phyloP scores from a whole-genome alignment of 106 monocot species.

The Dendrobium huoshanense region DNA sequence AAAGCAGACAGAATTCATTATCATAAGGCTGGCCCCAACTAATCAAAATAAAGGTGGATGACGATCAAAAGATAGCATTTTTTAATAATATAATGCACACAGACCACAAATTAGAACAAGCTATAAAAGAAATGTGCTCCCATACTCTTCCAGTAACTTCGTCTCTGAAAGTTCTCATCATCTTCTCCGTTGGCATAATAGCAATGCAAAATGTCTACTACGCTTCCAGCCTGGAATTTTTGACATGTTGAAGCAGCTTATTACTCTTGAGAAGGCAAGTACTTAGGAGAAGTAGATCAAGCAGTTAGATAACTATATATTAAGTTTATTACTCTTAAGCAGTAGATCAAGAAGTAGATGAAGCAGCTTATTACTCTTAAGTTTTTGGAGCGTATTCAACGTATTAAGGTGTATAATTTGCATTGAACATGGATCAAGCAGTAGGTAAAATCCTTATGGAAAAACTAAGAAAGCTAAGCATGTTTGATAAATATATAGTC shows the following conservation, averaged over 20 bases:
- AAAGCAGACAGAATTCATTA: background rate
- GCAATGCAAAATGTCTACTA: conserved; percentile 93
- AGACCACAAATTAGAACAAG: background rate
- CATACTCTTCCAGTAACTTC: conserved; percentile 89
- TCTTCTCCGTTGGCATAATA: conserved; percentile 98
- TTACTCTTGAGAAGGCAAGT: background rate
- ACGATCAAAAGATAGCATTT: background rate
- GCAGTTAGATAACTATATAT: no score
- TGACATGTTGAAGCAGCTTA: background rate
- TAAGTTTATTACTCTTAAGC: no score
- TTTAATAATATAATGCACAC: background rate
- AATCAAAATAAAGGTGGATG: background rate
- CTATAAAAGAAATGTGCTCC: background rate
- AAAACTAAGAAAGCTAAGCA: no score
- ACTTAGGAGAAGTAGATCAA: background rate
- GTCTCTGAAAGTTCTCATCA: conserved; percentile 75
- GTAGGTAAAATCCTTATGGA: no score
- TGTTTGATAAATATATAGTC: no score
- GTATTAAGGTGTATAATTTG: no score
- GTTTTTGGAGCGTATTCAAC: no score
- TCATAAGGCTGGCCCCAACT: background rate
- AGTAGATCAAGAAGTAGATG: no score
- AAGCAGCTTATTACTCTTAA: no score
- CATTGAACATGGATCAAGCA: no score
- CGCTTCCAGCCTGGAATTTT: conserved; percentile 57